Base-by-base conservation (phyloP, 257 asterid genomes). In the Primulina huaijiensis region DNA sequence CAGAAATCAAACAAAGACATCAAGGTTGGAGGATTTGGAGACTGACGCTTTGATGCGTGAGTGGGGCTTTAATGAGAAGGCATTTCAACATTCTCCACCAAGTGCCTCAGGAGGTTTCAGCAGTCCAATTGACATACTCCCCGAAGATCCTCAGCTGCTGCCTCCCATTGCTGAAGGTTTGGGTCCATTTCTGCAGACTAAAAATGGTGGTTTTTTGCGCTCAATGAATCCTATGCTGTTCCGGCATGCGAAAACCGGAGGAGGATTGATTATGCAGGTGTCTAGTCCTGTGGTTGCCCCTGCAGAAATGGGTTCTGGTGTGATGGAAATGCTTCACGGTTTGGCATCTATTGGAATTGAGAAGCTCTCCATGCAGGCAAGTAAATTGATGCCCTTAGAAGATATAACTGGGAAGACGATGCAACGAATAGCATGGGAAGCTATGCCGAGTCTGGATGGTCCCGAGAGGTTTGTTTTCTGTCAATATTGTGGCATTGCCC, bases 331-430 rank as follows among this genome's bases (percentile, higher is more conserved):
- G 75, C 84, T 93, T 70, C 91, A 87, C 75, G 88, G 89, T 67
- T 78, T 90, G 71, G 95, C 96, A 27, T 88, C 99, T 74, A 83
- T 87, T 67, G 97, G 97, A 67, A 89, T 90, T 34, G 96, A 90
- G 80, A 93, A 90, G 83, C 92, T 93, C 21, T 93, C 97, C 0
- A 84, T 87, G 96, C 99, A 93, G 78, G 99, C 99, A 64, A 87
- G 81, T 64, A 93, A 88, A 64, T 62, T 93, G 75, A 93, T 89
- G 97, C 99, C 99, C 27, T 71, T 93, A 73, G 96, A 93, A 84
- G 97, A 90, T 72, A 71, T 93, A 71, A 90, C 92, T 34, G 99
- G 96, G 70, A 86, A 85, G 80, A 83, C 96, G 6, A 74, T 89
- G 82, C 89, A 87, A 78, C 99, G 90, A 80, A 76, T 93, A 63